These are phyloP conservation scores for Pseudogymnoascus sp. DNA, from an alignment of 2,329 filamentous ascomycete species.

Conservation along the genomic window DNA sequence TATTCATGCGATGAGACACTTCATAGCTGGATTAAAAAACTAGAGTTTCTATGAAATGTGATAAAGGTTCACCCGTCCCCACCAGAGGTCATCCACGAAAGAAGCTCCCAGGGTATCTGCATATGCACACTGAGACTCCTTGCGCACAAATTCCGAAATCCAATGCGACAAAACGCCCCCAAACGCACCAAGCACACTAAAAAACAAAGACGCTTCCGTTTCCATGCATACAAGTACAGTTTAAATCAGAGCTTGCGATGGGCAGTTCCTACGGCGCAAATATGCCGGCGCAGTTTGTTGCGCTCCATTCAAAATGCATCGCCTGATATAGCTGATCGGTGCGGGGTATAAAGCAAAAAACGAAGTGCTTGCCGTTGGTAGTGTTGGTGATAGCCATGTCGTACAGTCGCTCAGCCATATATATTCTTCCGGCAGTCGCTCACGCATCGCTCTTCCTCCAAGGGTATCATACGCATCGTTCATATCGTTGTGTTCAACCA, in stretches of 20 bases:
- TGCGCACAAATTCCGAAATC: constrained; percentile 2
- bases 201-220: not conserved
- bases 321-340: constrained; percentile 1
- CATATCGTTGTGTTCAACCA: not conserved
- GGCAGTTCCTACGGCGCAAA: not conserved
- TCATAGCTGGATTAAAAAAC: not conserved
- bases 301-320: not conserved
- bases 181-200: not conserved
- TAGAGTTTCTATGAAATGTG: not conserved
- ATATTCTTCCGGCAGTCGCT: not conserved
- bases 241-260: not conserved
- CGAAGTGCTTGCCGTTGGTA: not conserved
- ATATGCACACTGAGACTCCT: constrained; percentile 7
- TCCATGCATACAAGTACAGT: constrained; percentile 6
- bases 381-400: not conserved
- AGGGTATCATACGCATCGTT: constrained; percentile 5
- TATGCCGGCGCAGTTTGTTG: not conserved
- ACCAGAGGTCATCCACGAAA: not conserved
- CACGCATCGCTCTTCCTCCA: not conserved
- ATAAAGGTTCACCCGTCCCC: not conserved
- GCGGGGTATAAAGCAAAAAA: not conserved
- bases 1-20: not conserved
- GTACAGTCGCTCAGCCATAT: not conserved
- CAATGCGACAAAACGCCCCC: not conserved
- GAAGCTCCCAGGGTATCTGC: not conserved